Conservation (phyloP, 192 early-diverging fungal genomes). For the Rhizophagus sp. region DNA sequence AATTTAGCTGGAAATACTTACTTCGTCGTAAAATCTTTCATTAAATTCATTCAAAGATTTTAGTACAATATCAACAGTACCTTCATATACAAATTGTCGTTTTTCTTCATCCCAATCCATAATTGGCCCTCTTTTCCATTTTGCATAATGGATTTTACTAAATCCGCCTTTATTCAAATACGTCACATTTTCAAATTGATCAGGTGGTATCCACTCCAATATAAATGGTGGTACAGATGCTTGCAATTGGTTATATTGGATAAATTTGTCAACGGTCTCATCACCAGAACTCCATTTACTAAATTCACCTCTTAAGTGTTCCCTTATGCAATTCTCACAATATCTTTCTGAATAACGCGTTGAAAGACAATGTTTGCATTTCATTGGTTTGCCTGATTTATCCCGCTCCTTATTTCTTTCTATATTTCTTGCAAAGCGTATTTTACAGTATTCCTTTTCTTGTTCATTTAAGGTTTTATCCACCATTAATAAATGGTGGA, state of each 20-base stretch:
- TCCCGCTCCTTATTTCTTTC: neutral
- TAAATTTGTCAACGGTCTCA: neutral
- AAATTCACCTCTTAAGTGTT: neutral
- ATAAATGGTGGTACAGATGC: neutral
- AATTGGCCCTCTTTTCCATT: conserved; percentile 1
- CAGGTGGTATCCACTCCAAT: conserved; percentile 17
- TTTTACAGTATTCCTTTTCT: neutral
- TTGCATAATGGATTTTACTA: neutral
- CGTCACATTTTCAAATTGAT: conserved; percentile 1
- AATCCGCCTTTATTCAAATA: conserved; percentile 1
- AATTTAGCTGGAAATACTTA: no score
- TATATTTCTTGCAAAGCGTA: neutral
- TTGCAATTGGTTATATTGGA: neutral
- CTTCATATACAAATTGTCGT: neutral
- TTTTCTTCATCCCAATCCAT: conserved; percentile 1
- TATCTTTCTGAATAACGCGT: neutral
- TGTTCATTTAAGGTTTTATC: neutral
- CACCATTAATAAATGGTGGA: neutral
- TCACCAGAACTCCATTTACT: neutral
- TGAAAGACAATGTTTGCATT: neutral
- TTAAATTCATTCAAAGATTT: neutral
- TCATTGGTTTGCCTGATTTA: neutral
- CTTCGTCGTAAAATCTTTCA: no score
- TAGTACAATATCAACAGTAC: neutral
- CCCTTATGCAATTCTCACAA: conserved; percentile 8